Evolutionary conservation across 1,139 yeast genomes (phyloP).

Genomic region (Pneumocystis carinii): DNA sequence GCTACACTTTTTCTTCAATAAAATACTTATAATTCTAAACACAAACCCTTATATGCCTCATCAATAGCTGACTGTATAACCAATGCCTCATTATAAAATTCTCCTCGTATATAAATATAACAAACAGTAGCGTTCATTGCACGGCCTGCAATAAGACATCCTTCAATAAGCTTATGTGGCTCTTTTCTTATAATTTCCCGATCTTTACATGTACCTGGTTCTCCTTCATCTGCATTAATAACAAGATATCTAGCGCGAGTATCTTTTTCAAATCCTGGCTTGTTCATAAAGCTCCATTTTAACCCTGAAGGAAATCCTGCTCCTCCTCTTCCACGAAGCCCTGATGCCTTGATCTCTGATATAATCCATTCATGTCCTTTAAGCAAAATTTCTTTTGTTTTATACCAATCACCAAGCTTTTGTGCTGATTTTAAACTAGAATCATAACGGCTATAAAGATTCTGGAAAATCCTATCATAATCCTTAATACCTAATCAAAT

Average conservation of each 20-base stretch:
- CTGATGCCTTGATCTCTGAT: constrained; percentile 60
- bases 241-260: constrained; percentile 73
- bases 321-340: constrained; percentile 83
- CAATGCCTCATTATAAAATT: constrained; percentile 65
- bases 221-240: constrained; percentile 87
- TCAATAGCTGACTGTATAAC: constrained; percentile 63
- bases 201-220: constrained; percentile 86
- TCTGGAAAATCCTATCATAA: constrained; percentile 75
- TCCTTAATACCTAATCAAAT: constrained; percentile 32
- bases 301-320: constrained; percentile 86
- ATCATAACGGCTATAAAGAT: constrained; percentile 60
- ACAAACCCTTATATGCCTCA: constrained; percentile 53
- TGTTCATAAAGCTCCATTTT: constrained; percentile 88
- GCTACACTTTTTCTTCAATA: constrained; percentile 15
- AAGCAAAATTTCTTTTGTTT: constrained; percentile 65
- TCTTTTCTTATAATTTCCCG: constrained; percentile 79
- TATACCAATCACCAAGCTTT: constrained; percentile 81
- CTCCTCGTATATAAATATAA: constrained; percentile 78
- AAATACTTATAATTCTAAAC: not conserved
- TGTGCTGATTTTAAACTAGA: constrained; percentile 57
- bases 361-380: constrained; percentile 65
- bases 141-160: constrained; percentile 73
- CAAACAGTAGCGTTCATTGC: constrained; percentile 92
- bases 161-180: constrained; percentile 80
- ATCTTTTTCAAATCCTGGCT: constrained; percentile 87